These are phyloP conservation scores for Leccinum pseudoinsigne DNA, from an alignment of 1,284 basidiomycete genomes.

Conservation along the genomic window DNA sequence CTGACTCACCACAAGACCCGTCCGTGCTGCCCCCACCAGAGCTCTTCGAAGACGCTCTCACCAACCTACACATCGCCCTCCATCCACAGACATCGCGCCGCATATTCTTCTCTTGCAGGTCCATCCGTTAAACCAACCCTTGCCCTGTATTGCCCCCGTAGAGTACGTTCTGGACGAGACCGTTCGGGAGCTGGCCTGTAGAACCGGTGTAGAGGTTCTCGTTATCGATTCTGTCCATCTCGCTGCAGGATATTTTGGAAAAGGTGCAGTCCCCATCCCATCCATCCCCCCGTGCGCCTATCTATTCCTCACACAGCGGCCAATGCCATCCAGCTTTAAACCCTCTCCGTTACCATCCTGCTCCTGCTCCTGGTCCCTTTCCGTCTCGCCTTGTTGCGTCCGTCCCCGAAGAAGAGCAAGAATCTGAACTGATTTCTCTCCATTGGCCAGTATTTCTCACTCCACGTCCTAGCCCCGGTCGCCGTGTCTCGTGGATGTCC, in stretches of 20 bases:
- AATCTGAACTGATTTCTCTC: constrained; percentile 29
- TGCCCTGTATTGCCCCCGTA: constrained; percentile 78
- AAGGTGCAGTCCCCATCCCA: constrained; percentile 44
- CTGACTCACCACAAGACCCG: constrained; percentile 35
- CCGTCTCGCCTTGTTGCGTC: constrained; percentile 33
- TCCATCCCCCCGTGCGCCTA: constrained; percentile 8
- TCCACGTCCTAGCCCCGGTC: constrained; percentile 55
- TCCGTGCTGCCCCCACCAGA: constrained; percentile 48
- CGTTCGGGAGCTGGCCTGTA: constrained; percentile 71
- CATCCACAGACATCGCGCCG: constrained; percentile 78
- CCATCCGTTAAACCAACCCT: constrained; percentile 71
- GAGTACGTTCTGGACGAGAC: constrained; percentile 81
- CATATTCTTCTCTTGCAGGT: constrained; percentile 51
- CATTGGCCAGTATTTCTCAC: constrained; percentile 37
- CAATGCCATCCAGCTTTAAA: constrained; percentile 65
- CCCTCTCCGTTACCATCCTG: constrained; percentile 64
- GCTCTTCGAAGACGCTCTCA: constrained; percentile 69
- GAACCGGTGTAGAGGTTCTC: constrained; percentile 75
- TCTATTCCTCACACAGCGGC: constrained; percentile 45
- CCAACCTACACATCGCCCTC: constrained; percentile 70
- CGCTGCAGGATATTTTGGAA: constrained; percentile 75
- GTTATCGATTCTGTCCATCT: constrained; percentile 80
- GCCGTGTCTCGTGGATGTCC: constrained; percentile 41
- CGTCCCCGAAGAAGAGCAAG: constrained; percentile 52
- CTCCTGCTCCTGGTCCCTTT: constrained; percentile 24